Conservation (phyloP, 495 filamentous ascomycete genomes). For the Cudoniella acicularis region DNA sequence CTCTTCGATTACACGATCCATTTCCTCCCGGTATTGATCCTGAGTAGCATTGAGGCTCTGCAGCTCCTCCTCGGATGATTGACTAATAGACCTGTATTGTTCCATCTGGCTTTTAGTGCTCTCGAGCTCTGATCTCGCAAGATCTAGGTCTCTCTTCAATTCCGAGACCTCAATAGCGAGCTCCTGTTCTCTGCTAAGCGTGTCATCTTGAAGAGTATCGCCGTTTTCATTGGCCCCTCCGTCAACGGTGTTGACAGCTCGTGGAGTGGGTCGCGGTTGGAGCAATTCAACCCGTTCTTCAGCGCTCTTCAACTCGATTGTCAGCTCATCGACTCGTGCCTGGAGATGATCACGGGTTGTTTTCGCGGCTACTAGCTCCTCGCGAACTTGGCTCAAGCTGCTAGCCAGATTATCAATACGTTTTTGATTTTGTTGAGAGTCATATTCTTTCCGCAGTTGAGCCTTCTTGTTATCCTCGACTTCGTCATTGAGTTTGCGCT, state of each 20-base stretch:
- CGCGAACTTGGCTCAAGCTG: constrained; percentile 71
- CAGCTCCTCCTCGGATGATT: constrained; percentile 83
- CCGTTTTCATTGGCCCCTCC: constrained; percentile 10
- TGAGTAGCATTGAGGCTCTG: constrained; percentile 73
- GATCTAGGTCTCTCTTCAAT: constrained; percentile 75
- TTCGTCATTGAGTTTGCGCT: constrained; percentile 80
- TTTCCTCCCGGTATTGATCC: constrained; percentile 82
- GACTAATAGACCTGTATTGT: constrained; percentile 85
- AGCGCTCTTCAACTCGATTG: constrained; percentile 78
- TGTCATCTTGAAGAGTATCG: constrained; percentile 44
- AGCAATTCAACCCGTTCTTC: constrained; percentile 80
- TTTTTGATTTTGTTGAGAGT: constrained; percentile 78
- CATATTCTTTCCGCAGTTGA: constrained; percentile 78
- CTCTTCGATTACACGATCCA: constrained; percentile 65
- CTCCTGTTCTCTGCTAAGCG: constrained; percentile 75
- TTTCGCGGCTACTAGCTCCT: constrained; percentile 78
- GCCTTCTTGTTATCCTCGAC: constrained; percentile 77
- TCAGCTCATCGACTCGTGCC: constrained; percentile 79
- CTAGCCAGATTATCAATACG: constrained; percentile 83
- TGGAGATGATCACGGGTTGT: constrained; percentile 86
- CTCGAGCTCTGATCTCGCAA: constrained; percentile 71
- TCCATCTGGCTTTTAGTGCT: constrained; percentile 75
- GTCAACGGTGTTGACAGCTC: constrained; percentile 39
- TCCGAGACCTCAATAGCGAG: constrained; percentile 77
- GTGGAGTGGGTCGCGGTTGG: constrained; percentile 65